Conservation (phyloP, 2,329 filamentous ascomycete species). For the Thielaviopsis ethacetica region DNA sequence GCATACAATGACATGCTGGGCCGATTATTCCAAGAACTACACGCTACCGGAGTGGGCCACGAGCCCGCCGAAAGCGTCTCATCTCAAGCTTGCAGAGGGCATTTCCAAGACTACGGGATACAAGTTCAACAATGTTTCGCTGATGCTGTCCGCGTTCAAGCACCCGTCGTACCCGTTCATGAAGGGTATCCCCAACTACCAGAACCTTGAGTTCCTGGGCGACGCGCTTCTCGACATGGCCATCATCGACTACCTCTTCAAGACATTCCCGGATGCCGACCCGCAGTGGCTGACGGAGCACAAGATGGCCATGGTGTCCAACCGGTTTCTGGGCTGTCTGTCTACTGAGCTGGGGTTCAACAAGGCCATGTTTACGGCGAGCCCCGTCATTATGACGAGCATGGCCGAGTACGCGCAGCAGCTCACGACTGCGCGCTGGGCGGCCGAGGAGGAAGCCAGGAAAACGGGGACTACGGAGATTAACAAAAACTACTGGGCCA, state of each 20-base stretch:
- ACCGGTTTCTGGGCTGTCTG: slow-evolving; percentile 77
- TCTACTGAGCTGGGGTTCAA: slow-evolving; percentile 67
- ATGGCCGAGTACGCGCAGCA: slow-evolving; percentile 13
- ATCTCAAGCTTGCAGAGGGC: slow-evolving; percentile 49
- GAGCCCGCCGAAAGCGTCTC: slow-evolving; percentile 42
- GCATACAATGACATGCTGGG: slow-evolving; percentile 53
- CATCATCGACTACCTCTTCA: slow-evolving; percentile 69
- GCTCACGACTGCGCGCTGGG: slow-evolving; percentile 19
- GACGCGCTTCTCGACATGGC: slow-evolving; percentile 79
- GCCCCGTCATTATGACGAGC: slow-evolving; percentile 18
- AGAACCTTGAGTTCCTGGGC: slow-evolving; percentile 81
- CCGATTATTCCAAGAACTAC: slow-evolving; percentile 59
- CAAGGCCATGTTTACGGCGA: slow-evolving; percentile 47
- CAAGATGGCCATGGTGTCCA: slow-evolving; percentile 98
- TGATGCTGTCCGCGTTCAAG: slow-evolving; percentile 72
- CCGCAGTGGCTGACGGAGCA: slow-evolving; percentile 97
- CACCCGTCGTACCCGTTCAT: slow-evolving; percentile 71
- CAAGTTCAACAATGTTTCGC: slow-evolving; percentile 54
- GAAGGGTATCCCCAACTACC: slow-evolving; percentile 73
- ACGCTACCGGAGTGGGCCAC: slow-evolving; percentile 54
- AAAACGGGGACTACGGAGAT: slow-evolving; percentile 23
- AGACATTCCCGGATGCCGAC: slow-evolving; percentile 58
- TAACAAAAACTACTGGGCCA: slow-evolving; percentile 50
- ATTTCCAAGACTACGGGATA: slow-evolving; percentile 43
- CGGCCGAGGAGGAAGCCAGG: slow-evolving; percentile 20